These are phyloP conservation scores for Arabis alpina DNA, from an alignment of 345 rosid species.

Conservation along the genomic window DNA sequence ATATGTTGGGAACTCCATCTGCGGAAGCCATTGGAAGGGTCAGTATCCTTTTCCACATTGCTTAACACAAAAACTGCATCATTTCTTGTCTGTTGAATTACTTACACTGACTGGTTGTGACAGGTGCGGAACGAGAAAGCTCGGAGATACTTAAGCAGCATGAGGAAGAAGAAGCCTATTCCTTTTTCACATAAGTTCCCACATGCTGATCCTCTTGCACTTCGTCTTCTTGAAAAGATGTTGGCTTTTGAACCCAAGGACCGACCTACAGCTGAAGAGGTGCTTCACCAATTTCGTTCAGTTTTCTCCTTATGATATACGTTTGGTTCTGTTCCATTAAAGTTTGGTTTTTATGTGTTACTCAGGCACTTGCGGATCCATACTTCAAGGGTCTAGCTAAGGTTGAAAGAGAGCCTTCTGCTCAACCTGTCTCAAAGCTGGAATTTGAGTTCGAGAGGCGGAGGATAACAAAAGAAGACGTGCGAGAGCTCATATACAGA, in stretches of 20 bases:
- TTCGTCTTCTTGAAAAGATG: slow-evolving; percentile 85
- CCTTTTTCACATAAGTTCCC: slow-evolving; percentile 90
- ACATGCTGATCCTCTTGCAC: slow-evolving; percentile 90
- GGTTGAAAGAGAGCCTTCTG: slow-evolving; percentile 95
- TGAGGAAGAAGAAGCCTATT: slow-evolving; percentile 87
- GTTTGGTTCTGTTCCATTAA: slow-evolving; percentile 7
- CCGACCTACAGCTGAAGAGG: slow-evolving; percentile 95
- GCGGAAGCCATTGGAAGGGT: slow-evolving; percentile 95
- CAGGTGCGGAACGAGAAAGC: slow-evolving; percentile 99
- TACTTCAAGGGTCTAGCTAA: slow-evolving; percentile 90
- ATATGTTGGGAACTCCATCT: slow-evolving; percentile 90
- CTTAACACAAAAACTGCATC: slow-evolving; percentile 4
- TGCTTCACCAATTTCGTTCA: slow-evolving; percentile 31
- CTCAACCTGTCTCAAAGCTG: slow-evolving; percentile 95
- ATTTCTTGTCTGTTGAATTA: slow-evolving; percentile 34
- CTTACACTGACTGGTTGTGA: slow-evolving; percentile 26
- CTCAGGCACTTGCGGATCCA: slow-evolving; percentile 92
- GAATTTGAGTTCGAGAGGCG: slow-evolving; percentile 98
- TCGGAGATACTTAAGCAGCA: slow-evolving; percentile 89
- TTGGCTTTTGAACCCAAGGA: slow-evolving; percentile 94
- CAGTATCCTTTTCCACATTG: slow-evolving; percentile 23
- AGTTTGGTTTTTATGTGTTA: slow-evolving; percentile 25
- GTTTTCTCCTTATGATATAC: neutral
- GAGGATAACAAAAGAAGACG: slow-evolving; percentile 93
- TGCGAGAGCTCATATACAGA: slow-evolving; percentile 87